phyloP scores from a whole-genome alignment of 129 eudicot species.

The Solidago caesia region DNA sequence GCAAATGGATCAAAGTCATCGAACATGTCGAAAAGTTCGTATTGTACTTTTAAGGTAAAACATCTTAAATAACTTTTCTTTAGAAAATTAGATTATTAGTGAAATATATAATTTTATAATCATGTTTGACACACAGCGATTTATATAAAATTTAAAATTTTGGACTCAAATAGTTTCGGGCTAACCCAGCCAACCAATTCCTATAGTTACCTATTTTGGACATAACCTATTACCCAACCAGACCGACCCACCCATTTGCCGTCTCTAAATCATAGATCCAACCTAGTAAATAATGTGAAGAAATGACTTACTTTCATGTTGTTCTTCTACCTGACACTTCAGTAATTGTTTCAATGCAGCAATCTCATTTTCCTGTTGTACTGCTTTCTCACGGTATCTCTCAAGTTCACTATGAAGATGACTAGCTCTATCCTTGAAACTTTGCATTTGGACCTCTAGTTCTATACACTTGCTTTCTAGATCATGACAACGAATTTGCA shows the following conservation, averaged over 20 bases:
- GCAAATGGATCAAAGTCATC: not conserved
- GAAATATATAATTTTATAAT: not conserved
- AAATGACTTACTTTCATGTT: conserved; percentile 24
- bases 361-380: conserved; percentile 40
- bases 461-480: conserved; percentile 39
- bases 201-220: not conserved
- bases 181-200: not conserved
- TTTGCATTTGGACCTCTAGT: not conserved
- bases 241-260: not conserved
- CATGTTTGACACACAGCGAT: not conserved
- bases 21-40: not conserved
- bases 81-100: not conserved
- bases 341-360: conserved; percentile 19
- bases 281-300: conserved; percentile 1
- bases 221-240: not conserved
- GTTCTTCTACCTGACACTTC: conserved; percentile 10
- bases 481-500: conserved; percentile 34
- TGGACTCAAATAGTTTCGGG: not conserved
- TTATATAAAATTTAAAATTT: not conserved
- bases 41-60: not conserved
- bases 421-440: not conserved
- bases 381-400: conserved; percentile 25
- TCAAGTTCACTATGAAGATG: conserved; percentile 43
- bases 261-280: not conserved
- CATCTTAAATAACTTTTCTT: not conserved